Base-by-base conservation (phyloP, 2,329 filamentous ascomycete genomes). In the Aspergillus brasiliensis region DNA sequence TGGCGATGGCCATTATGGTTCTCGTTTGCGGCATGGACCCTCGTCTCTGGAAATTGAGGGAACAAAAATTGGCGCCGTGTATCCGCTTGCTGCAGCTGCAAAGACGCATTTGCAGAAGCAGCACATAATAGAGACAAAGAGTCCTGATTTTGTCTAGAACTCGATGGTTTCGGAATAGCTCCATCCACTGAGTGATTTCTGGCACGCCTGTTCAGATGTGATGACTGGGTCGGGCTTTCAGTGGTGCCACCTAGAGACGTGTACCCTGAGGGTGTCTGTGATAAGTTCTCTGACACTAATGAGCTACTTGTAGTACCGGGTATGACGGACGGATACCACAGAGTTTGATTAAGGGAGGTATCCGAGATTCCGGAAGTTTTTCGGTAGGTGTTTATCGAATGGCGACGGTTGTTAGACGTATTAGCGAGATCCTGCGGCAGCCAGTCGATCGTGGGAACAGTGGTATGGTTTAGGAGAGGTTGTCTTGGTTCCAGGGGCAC, bases 371-470 rank as follows among this genome's bases (percentile, higher is more conserved):
- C 67, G 19, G 61, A 5, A 15, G 15, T 23, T 8, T 48, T 48
- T 57, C 27, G 64, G 61, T 19, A 66, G 6, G 67, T 40, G 8
- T 59, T 21, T 27, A 56, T 52, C 11, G 63, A 48, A 27, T 65
- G 62, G 13, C 61, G 28, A 6, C 63, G 59, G 23, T 66, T 58
- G 52, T 55, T 58, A 3, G 63, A 19, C 17, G 65, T 38, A 34
- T 64, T 63, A n/a, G 71, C 67, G 17, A 73, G 57, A 44, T 74
- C 70, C 5, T 71, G 68, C 7, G 74, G 71, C 5, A 77, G 66
- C 76, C 76, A 78, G 49, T 78, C 77, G 19, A 77, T 71, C 1
- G 71, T 69, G 8, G 73, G 72, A 42, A 68, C 53, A 28, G 69
- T 64, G 6, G 70, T 67, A 10, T 67, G 66, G 31, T 71, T 68